phyloP scores from a whole-genome alignment of 441 rosid species.

The Melastoma candidum region DNA sequence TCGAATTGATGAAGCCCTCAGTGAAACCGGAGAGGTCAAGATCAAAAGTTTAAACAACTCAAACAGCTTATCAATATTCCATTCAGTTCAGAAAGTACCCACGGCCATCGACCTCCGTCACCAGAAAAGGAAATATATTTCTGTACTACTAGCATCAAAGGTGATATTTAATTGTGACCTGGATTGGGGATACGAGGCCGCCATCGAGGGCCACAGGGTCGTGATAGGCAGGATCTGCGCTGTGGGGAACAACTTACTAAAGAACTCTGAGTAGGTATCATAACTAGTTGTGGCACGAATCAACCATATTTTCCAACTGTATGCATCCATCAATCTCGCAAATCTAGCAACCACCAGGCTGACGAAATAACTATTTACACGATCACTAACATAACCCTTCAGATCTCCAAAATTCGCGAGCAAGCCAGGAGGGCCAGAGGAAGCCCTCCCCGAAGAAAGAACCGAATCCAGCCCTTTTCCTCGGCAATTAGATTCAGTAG shows the following conservation, averaged over 20 bases:
- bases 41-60: no score
- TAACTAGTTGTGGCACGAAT: slow-evolving; percentile 49
- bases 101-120: no score
- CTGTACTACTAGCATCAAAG: no score
- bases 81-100: no score
- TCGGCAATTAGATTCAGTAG: slow-evolving; percentile 13
- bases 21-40: no score
- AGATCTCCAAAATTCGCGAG: slow-evolving; percentile 61
- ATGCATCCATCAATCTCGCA: slow-evolving; percentile 33
- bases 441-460: slow-evolving; percentile 25
- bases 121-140: no score
- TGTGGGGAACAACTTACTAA: slow-evolving; percentile 34
- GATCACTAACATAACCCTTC: slow-evolving; percentile 27
- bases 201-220: slow-evolving; percentile 30
- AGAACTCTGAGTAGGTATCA: slow-evolving; percentile 45
- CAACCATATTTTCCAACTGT: slow-evolving; percentile 48
- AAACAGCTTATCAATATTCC: no score
- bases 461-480: slow-evolving; percentile 33
- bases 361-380: slow-evolving; percentile 17
- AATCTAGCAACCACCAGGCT: slow-evolving; percentile 33
- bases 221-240: slow-evolving; percentile 60
- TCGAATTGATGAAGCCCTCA: no score
- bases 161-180: slow-evolving; percentile 29
- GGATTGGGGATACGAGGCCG: slow-evolving; percentile 47
- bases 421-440: slow-evolving; percentile 32